Evolutionary conservation across 2,329 filamentous ascomycete genomes (phyloP).

Genomic region (Cucurbitaria berberidis): DNA sequence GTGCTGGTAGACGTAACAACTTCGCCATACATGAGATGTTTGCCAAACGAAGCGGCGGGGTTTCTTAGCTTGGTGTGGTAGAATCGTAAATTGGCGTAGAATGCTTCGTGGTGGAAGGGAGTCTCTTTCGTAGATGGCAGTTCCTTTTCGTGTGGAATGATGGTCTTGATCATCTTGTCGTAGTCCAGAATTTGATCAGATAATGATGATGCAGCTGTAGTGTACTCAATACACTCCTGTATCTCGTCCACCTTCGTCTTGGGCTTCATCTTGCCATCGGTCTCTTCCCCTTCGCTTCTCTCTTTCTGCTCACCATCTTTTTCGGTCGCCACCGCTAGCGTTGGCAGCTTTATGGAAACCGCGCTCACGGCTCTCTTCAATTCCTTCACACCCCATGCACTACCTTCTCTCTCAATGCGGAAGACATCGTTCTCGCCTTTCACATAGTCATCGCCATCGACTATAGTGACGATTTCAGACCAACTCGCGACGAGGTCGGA

Average conservation of each 20-base stretch:
- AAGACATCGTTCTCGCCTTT: slow-evolving; percentile 85
- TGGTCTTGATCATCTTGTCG: slow-evolving; percentile 71
- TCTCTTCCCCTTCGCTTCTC: slow-evolving; percentile 9
- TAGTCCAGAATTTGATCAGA: slow-evolving; percentile 74
- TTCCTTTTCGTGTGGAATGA: slow-evolving; percentile 72
- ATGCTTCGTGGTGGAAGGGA: slow-evolving; percentile 85
- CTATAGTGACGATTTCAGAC: slow-evolving; percentile 69
- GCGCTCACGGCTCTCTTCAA: slow-evolving; percentile 45
- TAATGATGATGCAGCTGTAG: slow-evolving; percentile 41
- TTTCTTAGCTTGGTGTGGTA: slow-evolving; percentile 67
- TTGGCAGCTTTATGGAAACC: slow-evolving; percentile 36
- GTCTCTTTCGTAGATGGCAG: slow-evolving; percentile 76
- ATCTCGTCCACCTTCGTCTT: slow-evolving; percentile 40
- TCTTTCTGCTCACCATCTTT: slow-evolving; percentile 4
- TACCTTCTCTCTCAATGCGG: slow-evolving; percentile 71
- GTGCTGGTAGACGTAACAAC: slow-evolving; percentile 95
- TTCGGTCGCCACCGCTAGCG: slow-evolving; percentile 33
- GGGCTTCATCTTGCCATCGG: slow-evolving; percentile 31
- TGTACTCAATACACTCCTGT: slow-evolving; percentile 37
- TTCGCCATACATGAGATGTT: slow-evolving; percentile 82
- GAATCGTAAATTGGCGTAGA: slow-evolving; percentile 71
- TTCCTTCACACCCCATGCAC: slow-evolving; percentile 44
- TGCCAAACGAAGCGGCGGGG: slow-evolving; percentile 71
- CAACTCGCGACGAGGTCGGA: slow-evolving; percentile 69
- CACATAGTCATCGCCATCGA: slow-evolving; percentile 73